Base-by-base conservation (phyloP, 2,329 filamentous ascomycete species). In the Phaeosphaeria sp. region DNA sequence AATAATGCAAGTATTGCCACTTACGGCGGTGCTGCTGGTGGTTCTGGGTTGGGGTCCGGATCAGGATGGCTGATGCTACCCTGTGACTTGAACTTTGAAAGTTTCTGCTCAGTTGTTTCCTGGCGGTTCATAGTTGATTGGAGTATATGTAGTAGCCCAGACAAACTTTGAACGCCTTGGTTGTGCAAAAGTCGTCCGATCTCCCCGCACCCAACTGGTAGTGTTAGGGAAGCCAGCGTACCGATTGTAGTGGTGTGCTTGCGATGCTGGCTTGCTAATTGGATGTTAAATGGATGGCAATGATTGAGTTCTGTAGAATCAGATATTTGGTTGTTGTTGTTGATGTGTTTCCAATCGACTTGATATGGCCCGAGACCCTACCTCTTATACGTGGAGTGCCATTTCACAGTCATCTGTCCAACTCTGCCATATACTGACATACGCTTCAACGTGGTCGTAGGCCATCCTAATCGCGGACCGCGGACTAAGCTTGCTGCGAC, bases 11-110 rank as follows among this genome's bases (percentile, higher is more conserved):
- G n/a, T 18, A 21, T 36, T 36, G 41, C 15, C 25, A 68, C 71
- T 56, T 63, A 72, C 68, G 69, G 68, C 56, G 68, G 69, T 63
- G 68, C 67, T 23, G 63, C 58, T 46, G 71, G 67, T n/a, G 65
- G 64, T 41, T 72, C 68, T 36, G 66, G 67, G 39, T 64, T 52
- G 56, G 68, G 63, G 2, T 62, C 56, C 15, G 59, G 62, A n/a
- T 52, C 27, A 0, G 48, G 48, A 13, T 55, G 54, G 21, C 46
- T 47, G n/a, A 52, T 27, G 21, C 50, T 50, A 13, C 36, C 52
- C 18, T 17, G 11, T 20, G 46, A 20, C 9, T 20, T 4, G 17
- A 18, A 42, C 42, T 42, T n/a, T 13, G 54, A 50, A 9, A 36
- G 17, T 18, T 21, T 20, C 20, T 39, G 36, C 36, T 51, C 39